Evolutionary conservation across 1,284 basidiomycete genomes (phyloP).

Genomic region (Paramarasmius palmivorus): DNA sequence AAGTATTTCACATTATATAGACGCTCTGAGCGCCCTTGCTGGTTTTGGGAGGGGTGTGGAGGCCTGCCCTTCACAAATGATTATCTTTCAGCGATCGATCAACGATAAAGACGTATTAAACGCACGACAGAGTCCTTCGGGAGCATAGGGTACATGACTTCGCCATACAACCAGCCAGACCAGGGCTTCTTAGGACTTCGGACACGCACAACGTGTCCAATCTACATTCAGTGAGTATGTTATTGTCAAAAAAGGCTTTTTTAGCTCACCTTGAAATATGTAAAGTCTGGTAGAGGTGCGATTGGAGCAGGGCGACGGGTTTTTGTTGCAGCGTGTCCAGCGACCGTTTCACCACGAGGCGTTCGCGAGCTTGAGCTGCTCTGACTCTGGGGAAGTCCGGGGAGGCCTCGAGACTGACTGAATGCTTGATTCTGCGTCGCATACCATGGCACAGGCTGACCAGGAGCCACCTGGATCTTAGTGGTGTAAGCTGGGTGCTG

Average conservation of each 20-base stretch:
- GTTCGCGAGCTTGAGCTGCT: background rate
- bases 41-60: background rate
- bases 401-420: background rate
- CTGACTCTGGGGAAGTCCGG: too few species aligned
- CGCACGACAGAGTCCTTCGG: background rate
- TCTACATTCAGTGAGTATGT: background rate
- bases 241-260: too few species aligned
- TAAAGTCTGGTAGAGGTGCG: constrained; percentile 1
- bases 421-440: background rate
- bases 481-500: constrained; percentile 10
- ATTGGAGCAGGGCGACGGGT: background rate
- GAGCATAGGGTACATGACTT: constrained; percentile 4
- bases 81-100: background rate
- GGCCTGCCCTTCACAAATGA: background rate
- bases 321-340: background rate
- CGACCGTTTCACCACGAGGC: background rate
- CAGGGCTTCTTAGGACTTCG: constrained; percentile 1
- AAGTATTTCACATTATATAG: constrained; percentile 6
- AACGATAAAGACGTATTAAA: background rate
- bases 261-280: constrained; percentile 8
- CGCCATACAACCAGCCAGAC: constrained; percentile 9
- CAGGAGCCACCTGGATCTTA: background rate
- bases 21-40: too few species aligned
- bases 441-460: constrained; percentile 5
- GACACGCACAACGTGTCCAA: constrained; percentile 6